A percentile compares a stretch with the other conserved stretches of the same genome.
These are phyloP conservation scores for Tolypocladium tropicale DNA, from an alignment of 2,329 filamentous ascomycete species.

Conservation along the genomic window DNA sequence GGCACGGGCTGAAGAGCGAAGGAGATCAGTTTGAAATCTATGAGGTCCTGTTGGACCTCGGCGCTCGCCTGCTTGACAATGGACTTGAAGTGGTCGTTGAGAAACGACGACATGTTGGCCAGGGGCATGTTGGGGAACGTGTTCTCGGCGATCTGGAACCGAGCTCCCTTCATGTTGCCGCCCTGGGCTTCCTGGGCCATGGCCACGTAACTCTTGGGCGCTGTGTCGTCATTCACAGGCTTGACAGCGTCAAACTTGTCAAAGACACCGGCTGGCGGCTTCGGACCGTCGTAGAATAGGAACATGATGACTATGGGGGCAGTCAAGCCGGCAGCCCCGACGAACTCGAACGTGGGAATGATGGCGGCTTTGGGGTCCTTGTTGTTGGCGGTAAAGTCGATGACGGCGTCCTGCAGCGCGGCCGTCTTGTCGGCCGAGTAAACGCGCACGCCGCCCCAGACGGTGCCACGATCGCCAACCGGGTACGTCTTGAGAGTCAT, in stretches of 20 bases:
- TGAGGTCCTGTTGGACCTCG: background rate
- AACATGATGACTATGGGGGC: conserved; percentile 44
- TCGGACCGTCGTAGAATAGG: conserved; percentile 50
- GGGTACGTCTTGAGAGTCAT: conserved; percentile 32
- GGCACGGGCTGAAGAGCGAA: conserved; percentile 11
- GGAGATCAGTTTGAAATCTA: conserved; percentile 5
- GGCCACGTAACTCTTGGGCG: conserved; percentile 35
- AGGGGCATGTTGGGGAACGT: conserved; percentile 14
- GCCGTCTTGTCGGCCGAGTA: conserved; percentile 17
- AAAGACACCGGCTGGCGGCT: conserved; percentile 42
- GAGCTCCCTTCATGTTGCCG: conserved; percentile 7
- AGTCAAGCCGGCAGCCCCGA: conserved; percentile 13
- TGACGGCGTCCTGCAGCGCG: conserved; percentile 33
- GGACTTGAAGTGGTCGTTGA: conserved; percentile 7
- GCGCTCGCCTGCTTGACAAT: background rate
- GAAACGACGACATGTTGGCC: conserved; percentile 8
- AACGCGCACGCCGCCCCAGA: conserved; percentile 33
- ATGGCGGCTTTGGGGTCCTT: conserved; percentile 49
- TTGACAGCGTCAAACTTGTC: conserved; percentile 41
- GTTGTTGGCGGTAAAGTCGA: conserved; percentile 48
- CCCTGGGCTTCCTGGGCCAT: conserved; percentile 14
- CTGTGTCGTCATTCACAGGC: conserved; percentile 31
- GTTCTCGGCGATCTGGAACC: conserved; percentile 9
- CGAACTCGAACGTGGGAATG: conserved; percentile 41
- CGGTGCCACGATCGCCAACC: conserved; percentile 24